Evolutionary conservation across 202 grass and related monocot genomes (phyloP).

Genomic region (Bolboschoenoplectus hybrid): DNA sequence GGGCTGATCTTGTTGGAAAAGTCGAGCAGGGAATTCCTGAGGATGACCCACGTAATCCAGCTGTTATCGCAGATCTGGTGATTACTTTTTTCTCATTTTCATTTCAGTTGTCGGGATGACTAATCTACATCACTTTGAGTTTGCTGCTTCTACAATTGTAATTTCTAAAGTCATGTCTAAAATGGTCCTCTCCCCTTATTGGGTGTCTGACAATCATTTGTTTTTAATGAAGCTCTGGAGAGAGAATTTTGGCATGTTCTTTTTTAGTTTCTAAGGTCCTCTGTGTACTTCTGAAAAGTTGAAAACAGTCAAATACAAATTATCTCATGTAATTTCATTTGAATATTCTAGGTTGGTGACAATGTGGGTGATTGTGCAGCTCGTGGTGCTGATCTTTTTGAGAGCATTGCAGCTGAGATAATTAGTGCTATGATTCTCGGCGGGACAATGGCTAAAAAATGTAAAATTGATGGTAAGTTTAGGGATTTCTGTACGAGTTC

Average conservation of each 20-base stretch:
- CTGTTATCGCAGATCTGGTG: constrained; percentile 98
- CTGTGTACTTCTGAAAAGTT: background rate
- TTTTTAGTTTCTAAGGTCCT: background rate
- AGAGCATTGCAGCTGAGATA: constrained; percentile 99
- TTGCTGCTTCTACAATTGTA: background rate
- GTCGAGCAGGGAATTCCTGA: constrained; percentile 98
- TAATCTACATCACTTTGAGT: background rate
- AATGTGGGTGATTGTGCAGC: constrained; percentile 99
- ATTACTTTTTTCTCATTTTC: constrained; percentile 20
- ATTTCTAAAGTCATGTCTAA: constrained; percentile 1
- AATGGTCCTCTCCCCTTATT: background rate
- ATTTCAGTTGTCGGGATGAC: background rate
- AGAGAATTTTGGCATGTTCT: background rate
- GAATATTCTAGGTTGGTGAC: constrained; percentile 77
- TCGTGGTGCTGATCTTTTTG: constrained; percentile 96
- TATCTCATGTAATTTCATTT: constrained; percentile 26
- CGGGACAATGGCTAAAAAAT: constrained; percentile 92
- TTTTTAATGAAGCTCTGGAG: background rate
- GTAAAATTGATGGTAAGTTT: constrained; percentile 93
- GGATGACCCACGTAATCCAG: constrained; percentile 97
- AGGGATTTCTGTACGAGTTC: constrained; percentile 9
- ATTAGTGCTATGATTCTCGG: constrained; percentile 99
- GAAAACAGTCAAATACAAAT: constrained; percentile 26
- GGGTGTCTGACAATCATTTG: background rate
- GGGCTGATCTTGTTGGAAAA: constrained; percentile 97